Evolutionary conservation across 1,284 basidiomycete genomes (phyloP), one percentile per base, ranked within the genome.

Genomic region (Pseudozyma pruni): DNA sequence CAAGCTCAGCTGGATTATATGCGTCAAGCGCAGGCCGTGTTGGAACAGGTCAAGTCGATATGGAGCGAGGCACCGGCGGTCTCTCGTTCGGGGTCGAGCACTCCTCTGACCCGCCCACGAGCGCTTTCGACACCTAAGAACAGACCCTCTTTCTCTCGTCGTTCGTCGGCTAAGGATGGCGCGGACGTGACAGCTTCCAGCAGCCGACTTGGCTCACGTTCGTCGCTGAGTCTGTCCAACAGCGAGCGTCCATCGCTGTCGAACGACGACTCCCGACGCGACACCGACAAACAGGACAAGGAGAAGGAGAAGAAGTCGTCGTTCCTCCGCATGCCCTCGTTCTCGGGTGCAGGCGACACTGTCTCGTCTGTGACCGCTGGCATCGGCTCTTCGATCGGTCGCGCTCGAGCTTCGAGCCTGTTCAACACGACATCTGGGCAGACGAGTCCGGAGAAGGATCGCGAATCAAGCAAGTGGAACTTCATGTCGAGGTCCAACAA

Each of bases 1-100:
- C 59, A 78, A 42, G 67, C 72, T 2, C 74, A 76, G 45, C 45
- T 73, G 22, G 69, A 72, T 25, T 78, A 74, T 48, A 43, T 72
- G 17, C 59, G 56, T 2, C 72, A 78, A 45, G 59, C 68, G 39
- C 53, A 70, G 31, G 68, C 62, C 2, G 61, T 74, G 11, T 33
- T 78, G n/a, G 72, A 78, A 51, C 68, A 72, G 38, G 62, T 74
- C 34, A 75, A 67, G 31, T 40, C 44, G 11, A 53, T 51, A 41
- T 71, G 67, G 67, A 23, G 42, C 9, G 48, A 50, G 10, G 32
- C 50, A 13, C 62, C 55, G 14, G 19, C 47, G 34, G 48, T 34
- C 10, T 33, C 60, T 10, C 31, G 45, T 6, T 54, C 54, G 4
- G 50, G 54, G 1, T 5, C 45, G 11, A 48, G 33, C 7, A 47